phyloP scores from a whole-genome alignment of 179 eudicot genomes.

The Sideroxylon spinosum region DNA sequence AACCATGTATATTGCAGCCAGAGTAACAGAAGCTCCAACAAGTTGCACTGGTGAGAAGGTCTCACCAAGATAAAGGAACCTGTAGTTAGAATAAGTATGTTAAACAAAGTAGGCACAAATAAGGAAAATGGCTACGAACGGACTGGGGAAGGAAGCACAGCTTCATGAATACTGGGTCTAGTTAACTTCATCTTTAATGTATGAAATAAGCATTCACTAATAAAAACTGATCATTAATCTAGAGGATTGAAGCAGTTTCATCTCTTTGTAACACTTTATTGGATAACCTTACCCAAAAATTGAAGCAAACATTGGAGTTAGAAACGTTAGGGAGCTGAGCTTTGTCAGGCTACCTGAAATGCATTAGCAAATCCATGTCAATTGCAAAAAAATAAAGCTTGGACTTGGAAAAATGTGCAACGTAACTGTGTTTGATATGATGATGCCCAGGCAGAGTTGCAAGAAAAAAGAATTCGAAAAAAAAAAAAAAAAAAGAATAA shows the following conservation, averaged over 20 bases:
- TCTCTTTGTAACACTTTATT: neutral
- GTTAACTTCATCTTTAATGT: neutral
- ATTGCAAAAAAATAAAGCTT: conserved; percentile 7
- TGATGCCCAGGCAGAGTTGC: neutral
- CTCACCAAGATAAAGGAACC: conserved; percentile 81
- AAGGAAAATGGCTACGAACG: neutral
- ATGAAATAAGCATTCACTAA: neutral
- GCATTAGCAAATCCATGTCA: conserved; percentile 17
- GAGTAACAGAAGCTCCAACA: conserved; percentile 61
- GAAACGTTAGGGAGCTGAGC: conserved; percentile 94
- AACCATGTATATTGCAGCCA: conserved; percentile 85
- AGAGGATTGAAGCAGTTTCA: neutral
- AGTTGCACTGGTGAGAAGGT: conserved; percentile 81
- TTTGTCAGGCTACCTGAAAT: conserved; percentile 93
- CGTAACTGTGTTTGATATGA: neutral
- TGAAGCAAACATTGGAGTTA: conserved; percentile 99
- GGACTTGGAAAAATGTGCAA: neutral
- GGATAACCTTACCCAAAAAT: conserved; percentile 68
- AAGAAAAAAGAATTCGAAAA: neutral
- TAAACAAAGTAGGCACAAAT: neutral
- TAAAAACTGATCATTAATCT: neutral
- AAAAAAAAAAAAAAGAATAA: no score
- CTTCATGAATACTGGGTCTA: neutral
- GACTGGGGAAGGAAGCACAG: neutral
- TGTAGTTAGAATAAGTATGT: conserved; percentile 23